A percentile compares a stretch with the other conserved stretches of the same genome.
Conservation (phyloP, 108 stramenopile species). For the Fragilaria crotonensis region DNA sequence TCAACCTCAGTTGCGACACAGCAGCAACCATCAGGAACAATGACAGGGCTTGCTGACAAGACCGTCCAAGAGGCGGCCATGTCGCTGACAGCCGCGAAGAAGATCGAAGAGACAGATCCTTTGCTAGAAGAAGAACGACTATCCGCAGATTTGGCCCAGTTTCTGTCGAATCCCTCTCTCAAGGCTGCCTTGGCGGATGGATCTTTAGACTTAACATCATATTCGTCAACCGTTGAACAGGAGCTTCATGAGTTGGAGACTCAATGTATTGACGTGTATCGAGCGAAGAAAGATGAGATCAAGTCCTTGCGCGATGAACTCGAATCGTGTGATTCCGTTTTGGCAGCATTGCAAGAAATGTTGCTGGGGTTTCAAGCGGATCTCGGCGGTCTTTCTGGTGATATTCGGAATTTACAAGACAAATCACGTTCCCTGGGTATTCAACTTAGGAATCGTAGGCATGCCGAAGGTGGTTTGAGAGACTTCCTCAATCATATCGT, state of each 20-base stretch:
- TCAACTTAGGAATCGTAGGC: conserved; percentile 86
- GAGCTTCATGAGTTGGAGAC: conserved; percentile 63
- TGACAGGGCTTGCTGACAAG: not conserved
- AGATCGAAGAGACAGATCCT: conserved; percentile 11
- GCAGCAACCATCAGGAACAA: too few relatives aligned
- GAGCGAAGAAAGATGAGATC: conserved; percentile 55
- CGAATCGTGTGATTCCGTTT: conserved; percentile 86
- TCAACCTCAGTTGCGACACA: too few relatives aligned
- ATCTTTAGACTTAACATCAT: conserved; percentile 70
- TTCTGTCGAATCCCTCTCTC: conserved; percentile 76
- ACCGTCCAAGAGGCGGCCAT: not conserved
- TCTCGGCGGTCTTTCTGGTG: conserved; percentile 91
- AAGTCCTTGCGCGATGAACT: conserved; percentile 67
- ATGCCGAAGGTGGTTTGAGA: conserved; percentile 84
- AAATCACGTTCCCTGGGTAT: conserved; percentile 80
- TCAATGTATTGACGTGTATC: conserved; percentile 70
- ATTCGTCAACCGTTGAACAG: conserved; percentile 69
- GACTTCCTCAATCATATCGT: conserved; percentile 88
- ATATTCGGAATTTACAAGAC: conserved; percentile 94
- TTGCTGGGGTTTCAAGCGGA: conserved; percentile 98
- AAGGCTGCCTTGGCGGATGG: conserved; percentile 74
- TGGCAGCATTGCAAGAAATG: conserved; percentile 95
- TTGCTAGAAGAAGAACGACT: conserved; percentile 53
- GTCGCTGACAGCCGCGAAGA: not conserved
- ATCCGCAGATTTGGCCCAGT: conserved; percentile 71